These are phyloP conservation scores for Globisporangium okanoganense DNA, from an alignment of 352 stramenopile species.

Conservation along the genomic window DNA sequence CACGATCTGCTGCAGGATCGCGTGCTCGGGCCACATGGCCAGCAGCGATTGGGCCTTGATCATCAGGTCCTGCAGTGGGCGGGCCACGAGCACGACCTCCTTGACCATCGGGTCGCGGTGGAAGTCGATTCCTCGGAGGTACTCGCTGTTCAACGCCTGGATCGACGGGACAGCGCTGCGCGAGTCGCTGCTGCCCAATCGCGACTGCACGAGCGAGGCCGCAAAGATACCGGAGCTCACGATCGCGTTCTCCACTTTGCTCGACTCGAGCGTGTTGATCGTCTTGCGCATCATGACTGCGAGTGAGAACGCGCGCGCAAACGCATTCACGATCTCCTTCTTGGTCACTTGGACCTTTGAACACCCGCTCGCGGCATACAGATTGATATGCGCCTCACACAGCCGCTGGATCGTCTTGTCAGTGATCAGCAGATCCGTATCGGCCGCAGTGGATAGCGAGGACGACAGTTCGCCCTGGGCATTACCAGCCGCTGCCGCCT, in stretches of 20 bases:
- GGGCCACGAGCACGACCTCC: conserved; percentile 88
- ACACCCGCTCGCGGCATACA: conserved; percentile 58
- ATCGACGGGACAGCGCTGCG: conserved; percentile 41
- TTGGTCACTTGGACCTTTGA: conserved; percentile 38
- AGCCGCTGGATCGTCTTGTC: conserved; percentile 71
- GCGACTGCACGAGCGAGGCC: conserved; percentile 65
- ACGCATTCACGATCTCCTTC: conserved; percentile 51
- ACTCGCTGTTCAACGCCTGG: conserved; percentile 62
- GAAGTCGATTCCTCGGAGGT: conserved; percentile 89
- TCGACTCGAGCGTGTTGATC: conserved; percentile 52
- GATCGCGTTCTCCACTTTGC: conserved; percentile 43
- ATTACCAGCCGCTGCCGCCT: conserved; percentile 10
- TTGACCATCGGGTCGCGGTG: conserved; percentile 92
- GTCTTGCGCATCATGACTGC: conserved; percentile 62
- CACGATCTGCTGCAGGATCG: conserved; percentile 94
- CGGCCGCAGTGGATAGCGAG: conserved; percentile 13
- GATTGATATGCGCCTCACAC: conserved; percentile 61
- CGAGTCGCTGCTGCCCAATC: conserved; percentile 42
- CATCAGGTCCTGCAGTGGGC: conserved; percentile 87
- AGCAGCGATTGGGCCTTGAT: conserved; percentile 90
- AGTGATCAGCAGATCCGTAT: conserved; percentile 59
- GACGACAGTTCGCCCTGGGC: conserved; percentile 14
- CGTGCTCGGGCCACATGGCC: conserved; percentile 94
- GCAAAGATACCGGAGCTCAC: conserved; percentile 53
- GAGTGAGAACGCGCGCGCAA: conserved; percentile 66